phyloP scores from a whole-genome alignment of 257 asterid species.

The Ligustrum vulgare region DNA sequence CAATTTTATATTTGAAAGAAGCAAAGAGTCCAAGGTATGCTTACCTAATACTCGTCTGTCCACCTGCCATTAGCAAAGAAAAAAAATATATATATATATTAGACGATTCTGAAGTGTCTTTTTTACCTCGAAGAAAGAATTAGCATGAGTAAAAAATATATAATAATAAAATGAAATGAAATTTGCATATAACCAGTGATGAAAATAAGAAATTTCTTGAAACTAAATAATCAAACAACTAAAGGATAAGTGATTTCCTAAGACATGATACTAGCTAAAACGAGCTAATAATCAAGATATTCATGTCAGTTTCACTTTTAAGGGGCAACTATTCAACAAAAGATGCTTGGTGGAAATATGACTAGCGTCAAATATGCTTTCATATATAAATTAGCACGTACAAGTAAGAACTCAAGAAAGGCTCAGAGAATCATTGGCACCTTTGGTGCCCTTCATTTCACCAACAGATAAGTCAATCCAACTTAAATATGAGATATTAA shows the following conservation, averaged over 20 bases:
- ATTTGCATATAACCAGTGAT: neutral
- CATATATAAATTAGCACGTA: constrained; percentile 16
- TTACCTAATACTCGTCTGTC: constrained; percentile 99
- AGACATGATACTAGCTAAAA: neutral
- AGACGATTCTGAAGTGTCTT: constrained; percentile 21
- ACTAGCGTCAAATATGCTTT: constrained; percentile 2
- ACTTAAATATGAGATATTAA: neutral
- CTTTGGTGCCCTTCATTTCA: neutral
- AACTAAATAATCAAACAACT: neutral
- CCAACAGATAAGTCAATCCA: constrained; percentile 1
- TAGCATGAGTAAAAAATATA: constrained; percentile 9
- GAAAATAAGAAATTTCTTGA: constrained; percentile 3
- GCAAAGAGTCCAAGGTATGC: constrained; percentile 8
- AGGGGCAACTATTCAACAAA: constrained; percentile 9
- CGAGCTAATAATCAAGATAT: neutral
- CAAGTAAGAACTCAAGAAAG: neutral
- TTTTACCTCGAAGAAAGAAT: neutral
- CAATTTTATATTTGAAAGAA: constrained; percentile 24
- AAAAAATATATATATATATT: constrained; percentile 10
- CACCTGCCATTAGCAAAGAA: constrained; percentile 63
- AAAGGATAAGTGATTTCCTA: neutral
- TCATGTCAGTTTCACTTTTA: neutral
- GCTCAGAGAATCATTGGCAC: neutral
- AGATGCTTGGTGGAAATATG: neutral
- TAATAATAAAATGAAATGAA: neutral